Evolutionary conservation across 305 asterid genomes (phyloP).

Genomic region (Stenogyne calaminthoides): DNA sequence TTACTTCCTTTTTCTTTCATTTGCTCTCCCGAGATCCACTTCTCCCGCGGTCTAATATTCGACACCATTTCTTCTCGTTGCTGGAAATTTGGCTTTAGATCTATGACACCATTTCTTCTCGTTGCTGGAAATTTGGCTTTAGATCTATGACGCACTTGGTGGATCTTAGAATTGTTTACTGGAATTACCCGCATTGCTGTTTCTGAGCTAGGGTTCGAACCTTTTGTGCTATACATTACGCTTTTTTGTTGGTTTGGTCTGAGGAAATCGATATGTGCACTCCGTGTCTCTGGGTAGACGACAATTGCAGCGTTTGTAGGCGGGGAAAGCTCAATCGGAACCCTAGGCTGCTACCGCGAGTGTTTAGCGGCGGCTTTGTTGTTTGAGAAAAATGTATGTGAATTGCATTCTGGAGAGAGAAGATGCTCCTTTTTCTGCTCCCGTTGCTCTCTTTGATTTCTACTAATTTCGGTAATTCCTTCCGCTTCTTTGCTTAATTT

Average conservation of each 20-base stretch:
- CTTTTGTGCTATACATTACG: background rate
- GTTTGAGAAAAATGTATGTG: constrained; percentile 50
- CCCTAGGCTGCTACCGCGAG: constrained; percentile 30
- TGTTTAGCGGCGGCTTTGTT: constrained; percentile 24
- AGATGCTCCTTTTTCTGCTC: constrained; percentile 57
- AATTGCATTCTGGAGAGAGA: constrained; percentile 51
- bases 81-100: constrained; percentile 23
- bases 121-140: background rate
- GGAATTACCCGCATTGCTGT: constrained; percentile 41
- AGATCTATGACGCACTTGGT: constrained; percentile 42
- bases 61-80: background rate
- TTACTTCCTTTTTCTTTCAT: constrained; percentile 15
- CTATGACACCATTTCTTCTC: constrained; percentile 12
- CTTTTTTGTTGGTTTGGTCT: background rate
- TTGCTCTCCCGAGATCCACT: constrained; percentile 40
- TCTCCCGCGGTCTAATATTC: too few species aligned
- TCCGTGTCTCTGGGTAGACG: constrained; percentile 29
- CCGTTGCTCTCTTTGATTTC: constrained; percentile 49
- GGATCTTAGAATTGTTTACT: constrained; percentile 41
- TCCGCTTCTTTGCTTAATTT: constrained; percentile 6
- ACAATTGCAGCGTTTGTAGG: constrained; percentile 30
- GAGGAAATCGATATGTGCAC: constrained; percentile 34
- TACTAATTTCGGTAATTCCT: constrained; percentile 43
- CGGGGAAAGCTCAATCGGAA: constrained; percentile 32
- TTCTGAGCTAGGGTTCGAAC: constrained; percentile 43